Conservation (phyloP, 805 yeast genomes). For the Metschnikowia aberdeeniae region DNA sequence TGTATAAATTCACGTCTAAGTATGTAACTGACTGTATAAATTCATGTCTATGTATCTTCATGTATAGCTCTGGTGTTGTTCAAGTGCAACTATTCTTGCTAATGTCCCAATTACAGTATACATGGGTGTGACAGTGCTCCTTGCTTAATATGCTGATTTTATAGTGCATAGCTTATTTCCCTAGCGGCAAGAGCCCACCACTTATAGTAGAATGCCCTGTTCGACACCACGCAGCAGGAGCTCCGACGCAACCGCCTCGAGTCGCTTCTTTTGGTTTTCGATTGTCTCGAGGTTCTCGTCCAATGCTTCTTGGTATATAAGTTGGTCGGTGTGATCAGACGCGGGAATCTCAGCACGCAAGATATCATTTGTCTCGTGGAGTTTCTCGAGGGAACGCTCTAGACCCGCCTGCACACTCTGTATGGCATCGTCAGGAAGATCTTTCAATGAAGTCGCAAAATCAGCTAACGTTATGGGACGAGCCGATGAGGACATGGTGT, state of each 20-base stretch:
- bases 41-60: too few species aligned
- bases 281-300: constrained; percentile 55
- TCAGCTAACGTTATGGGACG: constrained; percentile 34
- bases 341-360: constrained; percentile 40
- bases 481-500: constrained; percentile 20
- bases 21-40: too few species aligned
- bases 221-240: constrained; percentile 36
- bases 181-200: not conserved
- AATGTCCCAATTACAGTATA: too few species aligned
- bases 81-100: too few species aligned
- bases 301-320: constrained; percentile 51
- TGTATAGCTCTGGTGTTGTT: too few species aligned
- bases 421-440: constrained; percentile 43
- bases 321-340: constrained; percentile 39
- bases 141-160: too few species aligned
- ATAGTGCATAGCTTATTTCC: too few species aligned
- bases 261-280: constrained; percentile 44
- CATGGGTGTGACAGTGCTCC: too few species aligned
- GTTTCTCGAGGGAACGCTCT: constrained; percentile 28
- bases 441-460: constrained; percentile 50
- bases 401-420: constrained; percentile 17
- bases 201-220: constrained; percentile 10
- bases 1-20: too few species aligned
- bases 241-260: constrained; percentile 45
- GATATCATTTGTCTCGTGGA: constrained; percentile 48